phyloP scores from a whole-genome alignment of 305 asterid species.

The Ajuga reptans region DNA sequence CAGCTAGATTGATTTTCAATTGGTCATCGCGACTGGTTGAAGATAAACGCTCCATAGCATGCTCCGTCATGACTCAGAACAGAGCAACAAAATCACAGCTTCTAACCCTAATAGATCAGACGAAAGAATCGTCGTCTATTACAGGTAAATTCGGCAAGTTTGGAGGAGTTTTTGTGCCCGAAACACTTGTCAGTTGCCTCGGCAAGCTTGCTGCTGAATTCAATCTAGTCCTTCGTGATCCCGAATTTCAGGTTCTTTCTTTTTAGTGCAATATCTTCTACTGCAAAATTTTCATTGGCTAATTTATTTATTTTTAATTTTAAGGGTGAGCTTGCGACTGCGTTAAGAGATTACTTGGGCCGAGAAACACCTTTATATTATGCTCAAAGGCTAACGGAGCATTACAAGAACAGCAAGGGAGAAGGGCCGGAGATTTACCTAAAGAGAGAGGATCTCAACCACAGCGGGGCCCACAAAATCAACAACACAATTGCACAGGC shows the following conservation, averaged over 20 bases:
- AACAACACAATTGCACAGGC: conserved; percentile 86
- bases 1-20: neutral
- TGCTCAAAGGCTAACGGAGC: conserved; percentile 53
- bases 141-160: conserved; percentile 61
- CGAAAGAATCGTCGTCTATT: conserved; percentile 13
- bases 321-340: conserved; percentile 47
- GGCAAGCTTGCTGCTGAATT: conserved; percentile 50
- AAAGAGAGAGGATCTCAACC: conserved; percentile 70
- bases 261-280: too few species aligned
- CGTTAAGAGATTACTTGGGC: conserved; percentile 61
- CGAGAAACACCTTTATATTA: conserved; percentile 74
- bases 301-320: neutral
- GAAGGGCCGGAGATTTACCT: conserved; percentile 62
- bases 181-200: conserved; percentile 50
- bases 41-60: neutral
- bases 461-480: conserved; percentile 75
- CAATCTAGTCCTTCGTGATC: conserved; percentile 37
- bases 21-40: neutral
- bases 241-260: conserved; percentile 48
- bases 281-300: too few species aligned
- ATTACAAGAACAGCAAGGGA: conserved; percentile 47
- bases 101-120: conserved; percentile 20
- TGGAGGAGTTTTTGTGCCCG: conserved; percentile 74
- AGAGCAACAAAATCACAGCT: neutral
- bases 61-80: neutral